Evolutionary conservation across 805 yeast species (phyloP).

Genomic region (Candida endomychidarum): DNA sequence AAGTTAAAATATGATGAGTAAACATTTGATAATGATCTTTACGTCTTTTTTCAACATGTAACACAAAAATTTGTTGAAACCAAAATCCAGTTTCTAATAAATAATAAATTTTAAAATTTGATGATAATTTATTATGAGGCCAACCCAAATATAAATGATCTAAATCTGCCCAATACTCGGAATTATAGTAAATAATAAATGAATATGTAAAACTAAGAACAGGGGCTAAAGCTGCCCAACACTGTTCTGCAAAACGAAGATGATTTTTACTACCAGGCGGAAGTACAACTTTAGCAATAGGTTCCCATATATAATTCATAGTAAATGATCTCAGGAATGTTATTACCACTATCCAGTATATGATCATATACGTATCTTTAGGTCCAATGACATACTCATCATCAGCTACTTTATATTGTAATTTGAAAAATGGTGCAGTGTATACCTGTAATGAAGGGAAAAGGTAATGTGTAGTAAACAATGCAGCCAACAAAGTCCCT

Average conservation of each 20-base stretch:
- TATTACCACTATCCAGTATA: conserved; percentile 54
- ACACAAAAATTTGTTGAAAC: conserved; percentile 75
- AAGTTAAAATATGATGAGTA: conserved; percentile 82
- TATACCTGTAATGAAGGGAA: conserved; percentile 15
- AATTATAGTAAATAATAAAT: conserved; percentile 50
- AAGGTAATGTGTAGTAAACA: conserved; percentile 27
- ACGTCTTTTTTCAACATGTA: conserved; percentile 75
- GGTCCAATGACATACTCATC: conserved; percentile 52
- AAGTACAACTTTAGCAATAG: conserved; percentile 45
- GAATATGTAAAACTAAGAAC: conserved; percentile 56
- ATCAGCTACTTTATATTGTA: conserved; percentile 26
- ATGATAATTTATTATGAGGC: conserved; percentile 67
- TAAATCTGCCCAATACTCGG: conserved; percentile 59
- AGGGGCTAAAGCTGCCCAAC: conserved; percentile 72
- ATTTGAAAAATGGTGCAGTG: conserved; percentile 35
- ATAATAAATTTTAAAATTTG: conserved; percentile 64
- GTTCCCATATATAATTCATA: conserved; percentile 54
- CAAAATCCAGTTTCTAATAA: conserved; percentile 72
- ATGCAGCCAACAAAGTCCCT: conserved; percentile 24
- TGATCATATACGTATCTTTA: conserved; percentile 54
- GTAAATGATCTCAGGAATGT: conserved; percentile 59
- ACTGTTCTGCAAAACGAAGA: conserved; percentile 77
- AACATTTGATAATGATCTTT: conserved; percentile 88
- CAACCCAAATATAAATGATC: conserved; percentile 63
- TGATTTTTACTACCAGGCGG: conserved; percentile 3